Evolutionary conservation across 2,329 filamentous ascomycete species (phyloP).

Genomic region (Leptographium galeiforme): DNA sequence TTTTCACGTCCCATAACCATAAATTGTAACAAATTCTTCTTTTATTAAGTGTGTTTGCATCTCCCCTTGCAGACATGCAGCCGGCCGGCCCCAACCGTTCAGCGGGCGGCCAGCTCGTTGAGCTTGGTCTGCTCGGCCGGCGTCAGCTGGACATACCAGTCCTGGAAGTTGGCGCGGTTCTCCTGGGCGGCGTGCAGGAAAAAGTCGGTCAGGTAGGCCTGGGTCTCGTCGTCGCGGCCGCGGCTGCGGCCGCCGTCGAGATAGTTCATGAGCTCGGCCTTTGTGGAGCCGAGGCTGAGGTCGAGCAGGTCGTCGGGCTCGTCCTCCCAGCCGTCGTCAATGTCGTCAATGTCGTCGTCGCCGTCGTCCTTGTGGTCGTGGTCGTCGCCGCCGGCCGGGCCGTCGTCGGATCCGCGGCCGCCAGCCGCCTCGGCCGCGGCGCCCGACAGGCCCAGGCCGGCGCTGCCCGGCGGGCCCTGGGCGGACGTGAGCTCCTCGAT

Average conservation of each 20-base stretch:
- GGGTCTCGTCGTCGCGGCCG: conserved; percentile 79
- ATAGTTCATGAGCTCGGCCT: conserved; percentile 69
- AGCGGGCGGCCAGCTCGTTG: conserved; percentile 31
- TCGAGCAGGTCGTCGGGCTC: conserved; percentile 68
- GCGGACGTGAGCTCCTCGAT: conserved; percentile 83
- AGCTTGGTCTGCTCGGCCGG: conserved; percentile 44
- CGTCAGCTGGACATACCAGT: conserved; percentile 42
- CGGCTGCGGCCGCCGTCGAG: conserved; percentile 48
- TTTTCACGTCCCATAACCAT: too few relatives aligned
- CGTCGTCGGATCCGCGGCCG: background rate
- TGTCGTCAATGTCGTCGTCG: conserved; percentile 45
- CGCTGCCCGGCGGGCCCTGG: conserved; percentile 42
- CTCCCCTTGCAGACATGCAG: too few relatives aligned
- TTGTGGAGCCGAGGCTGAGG: conserved; percentile 54
- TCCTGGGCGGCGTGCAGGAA: conserved; percentile 51
- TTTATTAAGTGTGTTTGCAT: background rate
- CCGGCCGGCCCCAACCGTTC: background rate
- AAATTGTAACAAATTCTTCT: background rate
- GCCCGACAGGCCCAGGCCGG: conserved; percentile 3
- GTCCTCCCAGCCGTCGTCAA: conserved; percentile 78
- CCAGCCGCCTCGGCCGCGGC: conserved; percentile 30
- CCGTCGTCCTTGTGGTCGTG: conserved; percentile 17
- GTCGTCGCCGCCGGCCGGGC: background rate
- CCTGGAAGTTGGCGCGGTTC: conserved; percentile 40
- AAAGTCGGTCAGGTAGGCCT: conserved; percentile 70